Evolutionary conservation across 352 stramenopile genomes (phyloP).

Genomic region (Blastocystis sp.): DNA sequence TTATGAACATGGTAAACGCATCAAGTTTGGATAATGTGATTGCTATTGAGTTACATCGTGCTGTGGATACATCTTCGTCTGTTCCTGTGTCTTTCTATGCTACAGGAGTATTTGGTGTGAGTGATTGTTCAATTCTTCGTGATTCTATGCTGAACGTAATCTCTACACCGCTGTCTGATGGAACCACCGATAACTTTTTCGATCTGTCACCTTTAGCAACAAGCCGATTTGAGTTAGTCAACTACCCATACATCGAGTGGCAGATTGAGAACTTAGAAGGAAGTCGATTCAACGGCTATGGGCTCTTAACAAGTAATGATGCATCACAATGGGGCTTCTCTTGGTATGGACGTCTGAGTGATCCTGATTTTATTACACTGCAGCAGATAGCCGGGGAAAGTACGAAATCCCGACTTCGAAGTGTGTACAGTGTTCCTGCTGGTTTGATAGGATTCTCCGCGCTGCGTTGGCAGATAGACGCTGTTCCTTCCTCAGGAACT

Average conservation of each 20-base stretch:
- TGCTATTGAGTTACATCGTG: background rate
- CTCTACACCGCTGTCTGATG: background rate
- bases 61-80: background rate
- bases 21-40: background rate
- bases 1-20: background rate
- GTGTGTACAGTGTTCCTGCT: background rate
- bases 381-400: background rate
- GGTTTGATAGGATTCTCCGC: background rate
- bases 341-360: background rate
- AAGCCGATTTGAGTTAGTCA: background rate
- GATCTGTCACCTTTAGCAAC: background rate
- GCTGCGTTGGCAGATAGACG: background rate
- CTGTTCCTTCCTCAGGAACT: background rate
- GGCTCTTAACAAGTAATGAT: background rate
- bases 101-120: slow-evolving; percentile 24
- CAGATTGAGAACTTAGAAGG: slow-evolving; percentile 9
- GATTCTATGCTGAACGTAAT: background rate
- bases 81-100: background rate
- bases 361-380: background rate
- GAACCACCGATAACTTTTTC: background rate
- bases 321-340: background rate
- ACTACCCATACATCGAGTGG: background rate
- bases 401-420: background rate
- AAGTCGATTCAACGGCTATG: background rate
- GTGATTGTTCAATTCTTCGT: background rate